Evolutionary conservation across 2,329 filamentous ascomycete species (phyloP), one percentile per base, ranked within the genome.

Genomic region (Fonsecaea erecta): DNA sequence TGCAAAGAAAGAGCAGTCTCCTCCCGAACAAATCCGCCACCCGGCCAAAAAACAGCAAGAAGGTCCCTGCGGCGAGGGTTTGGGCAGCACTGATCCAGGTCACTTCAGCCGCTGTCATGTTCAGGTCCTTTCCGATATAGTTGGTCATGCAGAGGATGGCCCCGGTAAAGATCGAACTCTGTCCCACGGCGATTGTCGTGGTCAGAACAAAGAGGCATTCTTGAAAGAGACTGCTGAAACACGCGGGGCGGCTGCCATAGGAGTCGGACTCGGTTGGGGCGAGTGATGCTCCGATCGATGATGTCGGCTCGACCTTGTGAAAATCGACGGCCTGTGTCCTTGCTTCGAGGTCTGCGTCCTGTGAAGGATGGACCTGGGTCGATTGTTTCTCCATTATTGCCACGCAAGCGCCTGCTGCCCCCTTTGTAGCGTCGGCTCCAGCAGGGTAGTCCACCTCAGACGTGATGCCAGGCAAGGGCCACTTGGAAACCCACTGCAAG

Each of bases 41-140:
- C 69, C 85, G 85, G 43, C 87, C 88, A 65, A 90, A 88, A 70
- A 87, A 84, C 8, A 91, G 81, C 67, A 91, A 81, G 70, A 90
- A 86, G 0, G 88, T 83, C 6, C 88, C 88, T 37, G 85, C 85
- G 1, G 84, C 85, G 16, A 91, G 80, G 14, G 85, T 84, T 43
- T 84, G 81, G n/a, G 87, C 83, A 7, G 87, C 87, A 53, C 81
- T 82, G 66, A 90, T 86, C 88, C 88, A 90, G 0, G 87, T 88
- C 26, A 90, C 84, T 71, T 91, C 82, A 1, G 86, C 85, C 53
- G 84, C 85, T 2, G 83, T 85, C 87, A 90, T 90, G 52, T 80
- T 72, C 61, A 90, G 74, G 66, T 88, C 85, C 14, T 75, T 73
- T 1, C 83, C 86, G 54, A 89, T 87, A 57, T 84, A 84, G 0